Conservation (phyloP, 106 monocot genomes). For the Platanthera zijinensis region DNA sequence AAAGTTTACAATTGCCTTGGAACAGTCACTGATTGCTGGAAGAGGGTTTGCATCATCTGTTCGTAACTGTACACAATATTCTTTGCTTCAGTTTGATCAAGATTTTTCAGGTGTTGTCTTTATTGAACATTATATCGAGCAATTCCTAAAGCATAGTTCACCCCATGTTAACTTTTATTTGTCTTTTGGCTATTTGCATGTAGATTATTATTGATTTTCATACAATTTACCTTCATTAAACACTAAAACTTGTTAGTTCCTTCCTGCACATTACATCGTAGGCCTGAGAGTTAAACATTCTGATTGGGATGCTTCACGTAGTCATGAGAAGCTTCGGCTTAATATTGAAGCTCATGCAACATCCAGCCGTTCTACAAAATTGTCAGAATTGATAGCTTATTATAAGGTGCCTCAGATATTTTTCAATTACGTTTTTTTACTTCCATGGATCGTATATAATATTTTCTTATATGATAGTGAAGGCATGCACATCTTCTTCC, state of each 20-base stretch:
- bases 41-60: constrained; percentile 48
- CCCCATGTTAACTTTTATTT: neutral
- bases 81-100: constrained; percentile 41
- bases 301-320: constrained; percentile 40
- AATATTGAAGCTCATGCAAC: constrained; percentile 43
- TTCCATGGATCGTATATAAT: too few relatives aligned
- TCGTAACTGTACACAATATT: constrained; percentile 18
- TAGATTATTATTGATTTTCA: neutral
- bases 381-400: constrained; percentile 28
- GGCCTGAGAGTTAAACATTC: constrained; percentile 40
- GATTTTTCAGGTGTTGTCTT: constrained; percentile 33
- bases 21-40: constrained; percentile 25
- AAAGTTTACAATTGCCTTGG: constrained; percentile 36
- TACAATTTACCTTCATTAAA: neutral
- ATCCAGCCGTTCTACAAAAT: constrained; percentile 25
- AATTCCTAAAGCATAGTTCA: neutral
- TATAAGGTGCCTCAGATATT: constrained; percentile 33
- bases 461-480: neutral
- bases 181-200: neutral
- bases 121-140: neutral
- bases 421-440: neutral
- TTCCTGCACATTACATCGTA: constrained; percentile 7
- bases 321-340: constrained; percentile 37
- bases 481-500: too few relatives aligned
- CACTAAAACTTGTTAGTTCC: neutral